Conservation (phyloP, 2,329 filamentous ascomycete species). For the Bipolaris bicolor region DNA sequence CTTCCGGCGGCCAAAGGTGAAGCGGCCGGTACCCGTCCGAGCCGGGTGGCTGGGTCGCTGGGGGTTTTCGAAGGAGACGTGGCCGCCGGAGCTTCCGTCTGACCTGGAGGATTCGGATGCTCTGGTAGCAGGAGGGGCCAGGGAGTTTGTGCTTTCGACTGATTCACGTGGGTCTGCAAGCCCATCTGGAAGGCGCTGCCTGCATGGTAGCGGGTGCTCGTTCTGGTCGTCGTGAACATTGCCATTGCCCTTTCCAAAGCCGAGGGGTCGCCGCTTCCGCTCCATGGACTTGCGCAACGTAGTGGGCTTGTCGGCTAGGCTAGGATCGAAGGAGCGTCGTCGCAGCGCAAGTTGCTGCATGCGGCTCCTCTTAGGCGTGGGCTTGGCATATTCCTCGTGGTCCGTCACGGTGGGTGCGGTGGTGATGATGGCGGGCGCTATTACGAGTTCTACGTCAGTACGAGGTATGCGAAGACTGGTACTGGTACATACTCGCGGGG, state of each 20-base stretch:
- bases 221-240: conserved; percentile 47
- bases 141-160: conserved; percentile 64
- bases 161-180: conserved; percentile 69
- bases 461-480: conserved; percentile 3
- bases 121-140: conserved; percentile 69
- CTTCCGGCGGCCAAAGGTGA: conserved; percentile 77
- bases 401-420: conserved; percentile 77
- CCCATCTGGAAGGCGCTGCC: conserved; percentile 47
- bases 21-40: conserved; percentile 68
- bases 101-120: conserved; percentile 89
- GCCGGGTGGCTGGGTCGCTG: conserved; percentile 58
- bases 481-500: conserved; percentile 22
- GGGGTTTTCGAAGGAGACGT: conserved; percentile 45
- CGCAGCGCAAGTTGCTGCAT: conserved; percentile 46
- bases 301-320: conserved; percentile 34
- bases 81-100: conserved; percentile 73
- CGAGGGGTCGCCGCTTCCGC: conserved; percentile 40
- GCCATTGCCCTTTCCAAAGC: conserved; percentile 34
- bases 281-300: conserved; percentile 47
- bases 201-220: conserved; percentile 64
- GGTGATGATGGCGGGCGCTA: conserved; percentile 77
- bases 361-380: conserved; percentile 36
- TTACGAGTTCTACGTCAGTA: conserved; percentile 31
- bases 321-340: conserved; percentile 47
- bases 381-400: conserved; percentile 17